Base-by-base conservation (phyloP, 768 basidiomycete genomes). In the Russula sp. region DNA sequence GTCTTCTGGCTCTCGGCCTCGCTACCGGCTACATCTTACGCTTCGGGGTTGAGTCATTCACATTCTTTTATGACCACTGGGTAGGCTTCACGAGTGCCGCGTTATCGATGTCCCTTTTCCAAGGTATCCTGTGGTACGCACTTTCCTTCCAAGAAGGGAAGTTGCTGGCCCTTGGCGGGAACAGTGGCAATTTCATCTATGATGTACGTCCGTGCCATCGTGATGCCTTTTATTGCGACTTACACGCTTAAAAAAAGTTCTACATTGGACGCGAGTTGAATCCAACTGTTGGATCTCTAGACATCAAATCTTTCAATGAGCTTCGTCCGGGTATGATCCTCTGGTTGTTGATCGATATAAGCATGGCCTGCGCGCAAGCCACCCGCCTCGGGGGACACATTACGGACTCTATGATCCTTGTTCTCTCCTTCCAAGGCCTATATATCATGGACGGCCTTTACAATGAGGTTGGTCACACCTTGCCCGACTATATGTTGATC, bases 201-300 rank as follows among this genome's bases (percentile, higher is more conserved):
- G 95, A 99, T 72, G 95, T 96, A 67, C 55, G 91, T 78, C 39
- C 32, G 5, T n/a, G 45, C 14, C 31, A 22, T 56, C 47, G 22
- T 18, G 47, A 57, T n/a, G 18, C 13, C 22, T 14, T 37, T 20
- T 4, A 18, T 27, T 35, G 13, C 18, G 7, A 20, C 45, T 57
- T 9, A 66, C 27, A 20, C 13, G 2, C 31, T 32, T 48, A 16
- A 55, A 34, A 65, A 35, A 64, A 95, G 92, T 95, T 90, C 76
- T 96, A 82, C 76, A 94, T 96, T 65, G 94, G 94, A n/a, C 89
- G 94, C 55, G 89, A 92, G 70, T 77, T 99, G 61, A 98, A 98
- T 75, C 97, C 97, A 0, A 84, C 85, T 1, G 83, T 93, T 59
- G 87, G 89, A 45, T 78, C 77, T 18, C 83, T 94, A 75, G 88